A percentile compares a stretch with the other conserved stretches of the same genome.
These are phyloP conservation scores for Mesembryanthemum crystallinum DNA, from an alignment of 148 eudicot genomes.

Conservation along the genomic window DNA sequence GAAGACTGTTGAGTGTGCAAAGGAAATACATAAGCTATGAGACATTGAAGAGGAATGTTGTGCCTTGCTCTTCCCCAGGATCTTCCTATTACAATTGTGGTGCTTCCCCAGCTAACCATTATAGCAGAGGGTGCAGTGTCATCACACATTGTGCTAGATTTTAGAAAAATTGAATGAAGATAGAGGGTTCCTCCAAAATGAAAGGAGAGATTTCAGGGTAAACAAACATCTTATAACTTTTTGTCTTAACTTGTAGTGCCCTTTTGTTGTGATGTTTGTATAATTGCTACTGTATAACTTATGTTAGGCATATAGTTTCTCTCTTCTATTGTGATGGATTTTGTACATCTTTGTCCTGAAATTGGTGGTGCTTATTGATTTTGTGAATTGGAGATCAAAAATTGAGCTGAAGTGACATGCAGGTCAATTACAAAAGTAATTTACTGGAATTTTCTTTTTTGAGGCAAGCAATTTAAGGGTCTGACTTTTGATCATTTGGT, in stretches of 20 bases:
- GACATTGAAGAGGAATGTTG: conserved; percentile 70
- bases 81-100: conserved; percentile 89
- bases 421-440: background rate
- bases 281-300: background rate
- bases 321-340: background rate
- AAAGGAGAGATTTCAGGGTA: background rate
- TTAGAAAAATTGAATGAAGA: conserved; percentile 15
- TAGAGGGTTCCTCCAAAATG: background rate
- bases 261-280: conserved; percentile 12
- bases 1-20: conserved; percentile 52
- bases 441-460: background rate
- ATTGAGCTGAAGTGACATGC: background rate
- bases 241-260: background rate
- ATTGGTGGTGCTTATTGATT: conserved; percentile 7
- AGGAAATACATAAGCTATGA: conserved; percentile 79
- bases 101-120: conserved; percentile 54
- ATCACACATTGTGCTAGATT: conserved; percentile 83
- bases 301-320: background rate
- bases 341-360: conserved; percentile 4
- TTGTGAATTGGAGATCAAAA: conserved; percentile 1
- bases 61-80: conserved; percentile 79
- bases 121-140: conserved; percentile 76
- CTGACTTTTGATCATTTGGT: background rate
- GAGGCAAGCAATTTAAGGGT: background rate
- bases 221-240: background rate